phyloP scores from a whole-genome alignment of 2,329 filamentous ascomycete species.

The Exserohilum turcica region DNA sequence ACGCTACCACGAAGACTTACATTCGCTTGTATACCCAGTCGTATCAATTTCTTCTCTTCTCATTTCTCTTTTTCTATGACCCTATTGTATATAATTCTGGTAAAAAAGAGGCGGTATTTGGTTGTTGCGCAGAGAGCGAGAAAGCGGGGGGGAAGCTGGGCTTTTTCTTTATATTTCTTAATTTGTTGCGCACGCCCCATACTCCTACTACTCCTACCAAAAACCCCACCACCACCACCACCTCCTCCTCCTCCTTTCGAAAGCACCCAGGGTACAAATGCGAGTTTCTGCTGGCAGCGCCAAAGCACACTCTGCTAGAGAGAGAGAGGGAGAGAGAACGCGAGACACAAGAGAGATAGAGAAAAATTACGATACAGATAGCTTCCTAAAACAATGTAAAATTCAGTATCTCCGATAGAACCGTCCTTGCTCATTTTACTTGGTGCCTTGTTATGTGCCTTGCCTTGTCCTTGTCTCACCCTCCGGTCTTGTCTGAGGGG shows the following conservation, averaged over 20 bases:
- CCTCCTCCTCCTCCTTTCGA: background rate
- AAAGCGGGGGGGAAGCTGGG: too few relatives aligned
- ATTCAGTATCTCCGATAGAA: slow-evolving; percentile 1
- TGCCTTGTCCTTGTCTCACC: background rate
- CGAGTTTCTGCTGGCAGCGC: background rate
- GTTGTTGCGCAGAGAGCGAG: too few relatives aligned
- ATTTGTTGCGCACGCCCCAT: too few relatives aligned
- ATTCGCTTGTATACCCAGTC: slow-evolving; percentile 21
- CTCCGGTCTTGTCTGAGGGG: too few relatives aligned
- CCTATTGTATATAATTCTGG: slow-evolving; percentile 27
- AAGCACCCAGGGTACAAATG: slow-evolving; percentile 10
- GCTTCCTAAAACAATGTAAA: slow-evolving; percentile 9
- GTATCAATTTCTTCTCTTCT: too few relatives aligned
- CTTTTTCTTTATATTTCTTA: too few relatives aligned
- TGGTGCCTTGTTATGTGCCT: too few relatives aligned
- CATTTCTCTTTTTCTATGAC: slow-evolving; percentile 22
- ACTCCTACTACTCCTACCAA: too few relatives aligned
- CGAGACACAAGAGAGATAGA: too few relatives aligned
- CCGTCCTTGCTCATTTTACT: too few relatives aligned
- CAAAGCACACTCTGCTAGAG: background rate
- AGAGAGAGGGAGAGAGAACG: too few relatives aligned
- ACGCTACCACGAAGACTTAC: slow-evolving; percentile 19
- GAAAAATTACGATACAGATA: background rate
- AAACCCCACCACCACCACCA: too few relatives aligned
- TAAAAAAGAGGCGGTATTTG: slow-evolving; percentile 3